Conservation (phyloP, 306 rosid genomes). For the Alnus rubra region DNA sequence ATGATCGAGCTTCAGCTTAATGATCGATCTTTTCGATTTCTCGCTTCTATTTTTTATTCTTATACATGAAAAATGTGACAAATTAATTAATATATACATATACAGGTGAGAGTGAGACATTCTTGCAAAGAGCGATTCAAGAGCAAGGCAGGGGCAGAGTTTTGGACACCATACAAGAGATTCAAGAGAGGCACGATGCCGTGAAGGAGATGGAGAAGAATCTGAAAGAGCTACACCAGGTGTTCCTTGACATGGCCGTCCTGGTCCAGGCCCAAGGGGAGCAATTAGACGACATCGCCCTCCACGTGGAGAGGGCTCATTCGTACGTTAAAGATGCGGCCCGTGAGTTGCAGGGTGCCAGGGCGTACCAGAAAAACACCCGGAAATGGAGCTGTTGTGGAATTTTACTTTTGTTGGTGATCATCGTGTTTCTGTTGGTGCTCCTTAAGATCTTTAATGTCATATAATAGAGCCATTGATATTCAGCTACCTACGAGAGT, state of each 20-base stretch:
- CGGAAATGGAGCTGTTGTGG: conserved; percentile 59
- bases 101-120: conserved; percentile 85
- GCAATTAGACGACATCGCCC: conserved; percentile 76
- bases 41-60: too few species aligned
- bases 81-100: not conserved
- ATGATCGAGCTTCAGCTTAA: too few species aligned
- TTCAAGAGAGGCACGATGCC: conserved; percentile 82
- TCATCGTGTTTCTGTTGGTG: not conserved
- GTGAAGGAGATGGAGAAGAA: conserved; percentile 76
- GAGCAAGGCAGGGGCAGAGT: conserved; percentile 74
- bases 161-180: conserved; percentile 75
- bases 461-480: not conserved
- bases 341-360: conserved; percentile 50
- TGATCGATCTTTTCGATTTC: too few species aligned
- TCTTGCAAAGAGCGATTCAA: conserved; percentile 77
- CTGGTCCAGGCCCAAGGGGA: conserved; percentile 75
- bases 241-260: conserved; percentile 90
- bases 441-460: not conserved
- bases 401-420: conserved; percentile 51
- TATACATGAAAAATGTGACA: not conserved
- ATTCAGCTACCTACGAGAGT: too few species aligned
- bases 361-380: conserved; percentile 53
- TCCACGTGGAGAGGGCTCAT: conserved; percentile 66
- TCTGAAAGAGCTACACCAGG: conserved; percentile 82
- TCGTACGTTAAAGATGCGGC: conserved; percentile 63